Evolutionary conservation across 805 yeast species (phyloP), one percentile per base, ranked within the genome.

Genomic region (Candida endomychidarum): DNA sequence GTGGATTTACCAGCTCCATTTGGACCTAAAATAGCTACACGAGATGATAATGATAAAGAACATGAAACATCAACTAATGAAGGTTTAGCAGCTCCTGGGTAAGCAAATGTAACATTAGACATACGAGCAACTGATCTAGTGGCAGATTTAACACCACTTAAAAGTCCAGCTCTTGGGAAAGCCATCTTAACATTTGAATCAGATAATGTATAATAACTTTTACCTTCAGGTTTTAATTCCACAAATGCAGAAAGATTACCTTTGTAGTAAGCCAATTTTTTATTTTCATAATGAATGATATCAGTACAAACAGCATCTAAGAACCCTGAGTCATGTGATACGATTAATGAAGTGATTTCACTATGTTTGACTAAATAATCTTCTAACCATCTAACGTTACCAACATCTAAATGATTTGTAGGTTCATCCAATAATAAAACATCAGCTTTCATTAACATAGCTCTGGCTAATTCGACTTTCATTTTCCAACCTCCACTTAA

Each of bases 1-100:
- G 99, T 91, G 9, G 97, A 88, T 65, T 91, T 91, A 72, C 99
- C 99, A 38, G 99, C 99, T 75, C 99, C 99, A 63, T 91, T 91
- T 47, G 98, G 97, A 41, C 99, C 99, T 42, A 93, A 69, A 55
- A 93, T 81, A 33, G 98, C 98, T 48, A 91, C 96, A 70, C 99
- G 83, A 23, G 98, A 91, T n/a, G 96, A 86, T 50, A 91, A 72
- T 2, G 96, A 86, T 45, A 93, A 74, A n/a, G 96, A 85, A 65
- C 95, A 86, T 2, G 96, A 83, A 26, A 89, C 93, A 57, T 86
- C 58, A 21, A 63, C 58, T 54, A 91, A 72, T 2, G 96, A 86
- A 23, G 96, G 95, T 60, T 86, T 86, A 14, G 78, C 65, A 19
- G 89, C 86, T 42, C 96, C 95, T 19, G 98, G 97, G 60, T 93